These are phyloP conservation scores for Aspergillus fumigatus DNA, from an alignment of 2,329 filamentous ascomycete genomes.

Conservation along the genomic window DNA sequence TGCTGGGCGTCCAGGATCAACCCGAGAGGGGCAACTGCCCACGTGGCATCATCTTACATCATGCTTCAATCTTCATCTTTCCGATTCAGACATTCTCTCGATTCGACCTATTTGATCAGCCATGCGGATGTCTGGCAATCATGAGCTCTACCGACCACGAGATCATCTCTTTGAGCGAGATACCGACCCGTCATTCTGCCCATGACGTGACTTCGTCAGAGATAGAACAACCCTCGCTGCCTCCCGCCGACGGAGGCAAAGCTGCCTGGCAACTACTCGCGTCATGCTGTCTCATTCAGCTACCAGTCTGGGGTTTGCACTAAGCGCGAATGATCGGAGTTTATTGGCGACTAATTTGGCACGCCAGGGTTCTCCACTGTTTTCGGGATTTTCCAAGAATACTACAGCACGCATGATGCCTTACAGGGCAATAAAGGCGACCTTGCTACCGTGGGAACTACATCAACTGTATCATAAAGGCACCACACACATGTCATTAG, in stretches of 20 bases:
- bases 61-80: no score
- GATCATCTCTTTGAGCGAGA: no score
- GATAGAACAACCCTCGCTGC: slow-evolving; percentile 31
- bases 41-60: no score
- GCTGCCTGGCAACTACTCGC: slow-evolving; percentile 50
- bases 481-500: neutral
- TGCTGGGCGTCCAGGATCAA: no score
- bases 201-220: slow-evolving; percentile 3
- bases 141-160: no score
- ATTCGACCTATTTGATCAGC: no score
- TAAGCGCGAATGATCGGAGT: no score
- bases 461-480: slow-evolving; percentile 25
- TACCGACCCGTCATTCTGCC: no score
- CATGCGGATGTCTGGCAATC: no score
- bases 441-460: slow-evolving; percentile 45
- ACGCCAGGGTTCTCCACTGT: slow-evolving; percentile 22
- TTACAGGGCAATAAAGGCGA: slow-evolving; percentile 33
- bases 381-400: slow-evolving; percentile 39
- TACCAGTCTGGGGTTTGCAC: slow-evolving; percentile 49
- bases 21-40: no score
- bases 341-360: no score
- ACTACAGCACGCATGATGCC: slow-evolving; percentile 21
- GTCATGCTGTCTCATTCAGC: slow-evolving; percentile 50
- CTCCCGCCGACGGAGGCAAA: slow-evolving; percentile 47
- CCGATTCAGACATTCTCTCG: no score